Evolutionary conservation across 306 rosid species (phyloP).

Genomic region (Vicia villosa): DNA sequence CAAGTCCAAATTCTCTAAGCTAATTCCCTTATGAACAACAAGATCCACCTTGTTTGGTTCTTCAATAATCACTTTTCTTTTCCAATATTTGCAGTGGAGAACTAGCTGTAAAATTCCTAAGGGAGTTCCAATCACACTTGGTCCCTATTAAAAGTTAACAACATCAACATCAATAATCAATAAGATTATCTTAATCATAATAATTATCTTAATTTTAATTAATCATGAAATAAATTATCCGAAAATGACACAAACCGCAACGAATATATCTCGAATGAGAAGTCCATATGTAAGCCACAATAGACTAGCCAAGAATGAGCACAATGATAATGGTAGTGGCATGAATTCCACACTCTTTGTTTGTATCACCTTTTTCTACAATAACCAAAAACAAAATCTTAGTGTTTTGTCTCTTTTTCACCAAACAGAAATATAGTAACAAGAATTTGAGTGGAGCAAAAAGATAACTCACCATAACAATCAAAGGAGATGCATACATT

Average conservation of each 20-base stretch:
- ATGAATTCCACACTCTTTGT: conserved; percentile 82
- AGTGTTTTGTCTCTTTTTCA: background rate
- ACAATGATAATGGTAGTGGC: conserved; percentile 81
- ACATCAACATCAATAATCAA: conserved; percentile 5
- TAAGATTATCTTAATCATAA: background rate
- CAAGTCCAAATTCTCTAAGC: conserved; percentile 26
- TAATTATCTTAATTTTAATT: background rate
- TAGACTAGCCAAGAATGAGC: conserved; percentile 62
- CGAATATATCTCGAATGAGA: conserved; percentile 62
- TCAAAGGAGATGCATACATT: conserved; percentile 81
- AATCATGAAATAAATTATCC: background rate
- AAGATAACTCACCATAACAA: conserved; percentile 65
- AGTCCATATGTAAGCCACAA: conserved; percentile 77
- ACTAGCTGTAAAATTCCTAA: conserved; percentile 68
- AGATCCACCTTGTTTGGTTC: conserved; percentile 43
- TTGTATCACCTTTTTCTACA: conserved; percentile 69
- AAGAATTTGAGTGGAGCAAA: conserved; percentile 6
- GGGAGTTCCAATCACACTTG: conserved; percentile 76
- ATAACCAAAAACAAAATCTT: background rate
- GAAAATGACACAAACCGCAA: conserved; percentile 56
- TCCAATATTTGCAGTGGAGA: conserved; percentile 76
- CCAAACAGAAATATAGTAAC: too few relatives aligned
- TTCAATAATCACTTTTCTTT: conserved; percentile 39
- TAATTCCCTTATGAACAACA: conserved; percentile 35
- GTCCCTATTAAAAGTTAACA: conserved; percentile 53